Percentiles rank a stretch among this genome's conserved stretches.
phyloP scores from a whole-genome alignment of 176 grass and related monocot species.

The Alloteropsis semialata region DNA sequence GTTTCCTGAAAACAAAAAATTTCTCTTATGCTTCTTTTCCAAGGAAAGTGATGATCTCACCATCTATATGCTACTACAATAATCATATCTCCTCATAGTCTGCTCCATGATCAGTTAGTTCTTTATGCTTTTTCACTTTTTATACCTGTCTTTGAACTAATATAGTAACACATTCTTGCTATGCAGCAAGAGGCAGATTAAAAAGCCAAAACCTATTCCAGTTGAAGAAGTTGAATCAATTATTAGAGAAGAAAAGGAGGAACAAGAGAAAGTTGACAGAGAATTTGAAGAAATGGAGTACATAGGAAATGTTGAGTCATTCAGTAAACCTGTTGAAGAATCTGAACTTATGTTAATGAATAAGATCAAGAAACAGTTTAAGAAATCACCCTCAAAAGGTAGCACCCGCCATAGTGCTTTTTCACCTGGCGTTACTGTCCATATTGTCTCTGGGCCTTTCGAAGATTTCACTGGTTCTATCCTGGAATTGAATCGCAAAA shows the following conservation, averaged over 20 bases:
- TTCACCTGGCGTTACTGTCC: constrained; percentile 53
- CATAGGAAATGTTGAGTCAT: constrained; percentile 16
- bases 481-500: constrained; percentile 60
- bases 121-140: background rate
- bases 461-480: constrained; percentile 67
- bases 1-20: background rate
- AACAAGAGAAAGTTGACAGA: constrained; percentile 64
- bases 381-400: constrained; percentile 41
- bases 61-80: background rate
- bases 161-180: constrained; percentile 20
- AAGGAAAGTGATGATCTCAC: background rate
- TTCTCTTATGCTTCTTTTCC: background rate
- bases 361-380: constrained; percentile 41
- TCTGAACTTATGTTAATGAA: constrained; percentile 46
- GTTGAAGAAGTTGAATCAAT: constrained; percentile 72
- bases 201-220: constrained; percentile 78
- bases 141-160: background rate
- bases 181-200: constrained; percentile 79
- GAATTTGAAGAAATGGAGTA: constrained; percentile 63
- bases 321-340: constrained; percentile 38
- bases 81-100: background rate
- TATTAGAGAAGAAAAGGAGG: constrained; percentile 65
- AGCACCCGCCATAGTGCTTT: constrained; percentile 19
- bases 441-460: constrained; percentile 70
- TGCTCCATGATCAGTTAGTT: background rate